Conservation (phyloP, 2,329 filamentous ascomycete genomes). For the Pestalotiopsis sp. region DNA sequence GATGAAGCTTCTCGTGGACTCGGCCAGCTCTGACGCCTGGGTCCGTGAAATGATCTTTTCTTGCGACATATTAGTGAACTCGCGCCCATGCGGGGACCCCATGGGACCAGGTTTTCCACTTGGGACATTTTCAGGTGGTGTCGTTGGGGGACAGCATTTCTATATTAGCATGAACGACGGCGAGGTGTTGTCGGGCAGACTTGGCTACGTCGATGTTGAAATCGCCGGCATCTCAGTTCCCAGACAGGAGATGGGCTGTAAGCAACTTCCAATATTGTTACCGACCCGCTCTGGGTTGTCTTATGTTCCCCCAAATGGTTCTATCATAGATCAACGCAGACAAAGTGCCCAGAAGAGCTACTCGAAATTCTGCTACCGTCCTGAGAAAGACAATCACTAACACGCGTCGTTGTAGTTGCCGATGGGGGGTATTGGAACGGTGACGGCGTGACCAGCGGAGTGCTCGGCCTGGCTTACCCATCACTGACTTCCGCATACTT, state of each 20-base stretch:
- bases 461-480: slow-evolving; percentile 54
- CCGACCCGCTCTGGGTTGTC: no score
- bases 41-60: slow-evolving; percentile 41
- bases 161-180: slow-evolving; percentile 50
- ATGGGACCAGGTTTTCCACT: no score
- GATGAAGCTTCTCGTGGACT: slow-evolving; percentile 46
- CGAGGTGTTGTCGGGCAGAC: slow-evolving; percentile 48
- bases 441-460: slow-evolving; percentile 53
- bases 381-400: no score
- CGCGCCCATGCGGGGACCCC: no score
- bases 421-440: slow-evolving; percentile 54
- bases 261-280: no score
- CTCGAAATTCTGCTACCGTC: no score
- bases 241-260: slow-evolving; percentile 45
- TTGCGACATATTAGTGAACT: slow-evolving; percentile 37
- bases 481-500: slow-evolving; percentile 51
- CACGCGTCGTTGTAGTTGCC: slow-evolving; percentile 32
- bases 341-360: no score
- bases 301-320: no score
- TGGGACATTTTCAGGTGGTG: slow-evolving; percentile 38
- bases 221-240: slow-evolving; percentile 47
- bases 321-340: no score
- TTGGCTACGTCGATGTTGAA: slow-evolving; percentile 48
- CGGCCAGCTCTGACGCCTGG: slow-evolving; percentile 57
- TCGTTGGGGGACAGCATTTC: slow-evolving; percentile 46